Evolutionary conservation across 2,329 filamentous ascomycete species (phyloP), one percentile per base, ranked within the genome.

Genomic region (Alternaria triticina): DNA sequence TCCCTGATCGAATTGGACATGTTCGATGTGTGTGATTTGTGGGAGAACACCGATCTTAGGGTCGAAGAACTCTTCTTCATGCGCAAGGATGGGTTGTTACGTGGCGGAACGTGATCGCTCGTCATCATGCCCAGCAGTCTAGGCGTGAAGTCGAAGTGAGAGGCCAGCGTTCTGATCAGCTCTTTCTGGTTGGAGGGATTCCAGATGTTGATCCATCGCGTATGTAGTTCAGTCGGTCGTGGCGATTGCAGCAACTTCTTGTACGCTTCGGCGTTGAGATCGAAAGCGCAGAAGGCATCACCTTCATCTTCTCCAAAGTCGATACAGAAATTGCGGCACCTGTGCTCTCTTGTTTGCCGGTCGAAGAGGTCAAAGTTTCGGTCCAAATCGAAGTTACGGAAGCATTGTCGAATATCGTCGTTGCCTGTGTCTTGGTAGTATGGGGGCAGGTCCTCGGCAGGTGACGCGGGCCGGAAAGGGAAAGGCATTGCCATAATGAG

Each of bases 171-270:
- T 68, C 83, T 82, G 47, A 93, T 83, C 10, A 86, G 73, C 4
- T 86, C 82, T 36, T 81, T 82, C 70, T 93, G 90, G 17, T 79
- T 77, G 70, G 88, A 86, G 0, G 90, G 90, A 50, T 87, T 84
- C 89, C 90, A 94, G 25, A 94, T 85, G 66, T 93, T 92, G 69
- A 93, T 92, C 91, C 91, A 94, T 77, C 90, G 84, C 5, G 91
- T 88, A 63, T 83, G 85, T 49, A 84, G 79, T 52, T 81, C 83
- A 44, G 78, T 79, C 3, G 85, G 83, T 60, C 84, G 81, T 71
- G 86, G 74, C 8, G 72, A 65, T 30, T 72, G 67, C 12, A 80
- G 60, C 15, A 77, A 68, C 50, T 57, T 78, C 50, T 66, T 81
- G 28, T 89, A 75, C 4, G 85, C 81, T 2, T 77, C 66, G 1